Evolutionary conservation across 1,139 yeast species (phyloP).

Genomic region (Petasospora rhodanensis): DNA sequence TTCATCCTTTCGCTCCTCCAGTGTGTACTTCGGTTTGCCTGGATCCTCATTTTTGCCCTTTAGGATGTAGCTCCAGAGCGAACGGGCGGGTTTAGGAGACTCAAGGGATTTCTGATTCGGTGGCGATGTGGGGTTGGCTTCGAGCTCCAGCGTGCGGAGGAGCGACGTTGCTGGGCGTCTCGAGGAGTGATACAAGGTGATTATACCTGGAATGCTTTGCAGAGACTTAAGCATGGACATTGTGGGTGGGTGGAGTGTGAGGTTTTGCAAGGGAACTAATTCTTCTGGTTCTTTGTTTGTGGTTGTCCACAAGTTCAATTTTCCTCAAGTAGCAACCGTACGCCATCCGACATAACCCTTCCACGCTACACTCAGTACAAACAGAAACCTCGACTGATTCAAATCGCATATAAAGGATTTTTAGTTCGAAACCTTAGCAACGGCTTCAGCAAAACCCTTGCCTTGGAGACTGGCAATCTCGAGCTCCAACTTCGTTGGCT

Average conservation of each 20-base stretch:
- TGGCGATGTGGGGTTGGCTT: conserved; percentile 3
- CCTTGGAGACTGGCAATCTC: conserved; percentile 13
- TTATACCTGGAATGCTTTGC: conserved; percentile 21
- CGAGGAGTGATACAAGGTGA: conserved; percentile 20
- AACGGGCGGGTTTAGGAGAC: too few species aligned
- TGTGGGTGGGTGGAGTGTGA: background rate
- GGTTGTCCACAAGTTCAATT: background rate
- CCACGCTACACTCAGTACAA: background rate
- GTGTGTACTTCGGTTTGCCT: conserved; percentile 3
- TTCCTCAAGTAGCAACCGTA: too few species aligned
- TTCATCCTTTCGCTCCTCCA: conserved; percentile 14
- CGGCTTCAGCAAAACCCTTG: conserved; percentile 11
- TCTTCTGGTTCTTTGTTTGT: background rate
- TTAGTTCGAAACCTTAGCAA: conserved; percentile 10
- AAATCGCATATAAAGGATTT: too few species aligned
- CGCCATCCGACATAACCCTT: too few species aligned
- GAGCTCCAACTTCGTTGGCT: conserved; percentile 9
- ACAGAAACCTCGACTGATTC: too few species aligned
- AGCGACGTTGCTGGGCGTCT: too few species aligned
- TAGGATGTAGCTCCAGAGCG: conserved; percentile 10
- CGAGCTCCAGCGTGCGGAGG: too few species aligned
- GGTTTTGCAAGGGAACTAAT: background rate
- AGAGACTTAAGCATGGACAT: conserved; percentile 25
- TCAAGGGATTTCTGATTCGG: too few species aligned
- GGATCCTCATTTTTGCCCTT: conserved; percentile 12